Conservation (phyloP, 2,329 filamentous ascomycete genomes). For the Coleophoma eucalyptorum region DNA sequence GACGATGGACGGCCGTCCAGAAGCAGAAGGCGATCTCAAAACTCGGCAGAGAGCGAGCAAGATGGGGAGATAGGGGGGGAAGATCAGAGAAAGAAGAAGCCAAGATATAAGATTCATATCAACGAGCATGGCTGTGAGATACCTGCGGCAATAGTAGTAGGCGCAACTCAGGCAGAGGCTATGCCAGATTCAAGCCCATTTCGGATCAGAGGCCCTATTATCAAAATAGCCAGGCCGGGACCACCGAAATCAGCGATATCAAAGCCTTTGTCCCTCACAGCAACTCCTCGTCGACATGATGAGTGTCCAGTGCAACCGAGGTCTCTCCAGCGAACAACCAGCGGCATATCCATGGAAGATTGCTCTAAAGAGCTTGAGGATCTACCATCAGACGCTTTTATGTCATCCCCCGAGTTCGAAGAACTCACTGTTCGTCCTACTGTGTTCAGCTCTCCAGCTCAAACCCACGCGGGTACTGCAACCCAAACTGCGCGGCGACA, state of each 20-base stretch:
- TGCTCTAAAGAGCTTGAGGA: conserved; percentile 43
- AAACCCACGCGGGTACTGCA: conserved; percentile 7
- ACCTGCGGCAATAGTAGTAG: conserved; percentile 19
- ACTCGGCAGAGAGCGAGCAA: conserved; percentile 7
- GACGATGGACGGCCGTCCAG: conserved; percentile 7
- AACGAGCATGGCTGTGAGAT: conserved; percentile 13
- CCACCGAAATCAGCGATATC: conserved; percentile 31
- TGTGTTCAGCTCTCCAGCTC: conserved; percentile 15
- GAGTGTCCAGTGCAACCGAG: background rate
- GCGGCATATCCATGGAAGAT: conserved; percentile 24
- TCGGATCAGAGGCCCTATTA: conserved; percentile 44
- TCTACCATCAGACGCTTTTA: conserved; percentile 41
- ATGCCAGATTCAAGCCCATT: conserved; percentile 41
- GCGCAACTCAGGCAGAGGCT: conserved; percentile 26
- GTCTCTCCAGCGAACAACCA: conserved; percentile 7
- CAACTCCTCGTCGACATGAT: conserved; percentile 1
- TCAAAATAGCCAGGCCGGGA: conserved; percentile 25
- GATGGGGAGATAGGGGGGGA: conserved; percentile 16
- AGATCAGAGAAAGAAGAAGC: conserved; percentile 20
- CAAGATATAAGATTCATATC: conserved; percentile 21
- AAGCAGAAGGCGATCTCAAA: conserved; percentile 9
- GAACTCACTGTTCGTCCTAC: conserved; percentile 6
- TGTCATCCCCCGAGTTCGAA: conserved; percentile 22
- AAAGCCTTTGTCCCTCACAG: conserved; percentile 8
- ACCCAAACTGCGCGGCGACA: conserved; percentile 11